Conservation (phyloP, 148 eudicot genomes). For the Vaccinium macrocarpon region DNA sequence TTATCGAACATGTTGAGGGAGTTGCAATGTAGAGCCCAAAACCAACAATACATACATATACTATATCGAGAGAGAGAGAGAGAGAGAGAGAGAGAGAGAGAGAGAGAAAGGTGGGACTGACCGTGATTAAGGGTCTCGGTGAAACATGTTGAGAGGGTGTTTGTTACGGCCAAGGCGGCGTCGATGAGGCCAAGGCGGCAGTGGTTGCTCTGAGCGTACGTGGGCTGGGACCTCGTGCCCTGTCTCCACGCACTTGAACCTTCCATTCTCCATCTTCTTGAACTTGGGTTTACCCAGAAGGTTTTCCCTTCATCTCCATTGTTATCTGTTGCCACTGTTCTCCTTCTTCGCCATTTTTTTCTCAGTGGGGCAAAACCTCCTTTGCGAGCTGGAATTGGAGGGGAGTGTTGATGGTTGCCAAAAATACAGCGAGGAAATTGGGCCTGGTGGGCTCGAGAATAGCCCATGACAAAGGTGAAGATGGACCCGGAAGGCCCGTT, state of each 20-base stretch:
- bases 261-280: constrained; percentile 65
- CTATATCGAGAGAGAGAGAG: too few relatives aligned
- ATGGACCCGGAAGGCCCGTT: neutral
- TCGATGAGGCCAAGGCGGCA: constrained; percentile 68
- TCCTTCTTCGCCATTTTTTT: constrained; percentile 22
- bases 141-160: constrained; percentile 84
- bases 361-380: neutral
- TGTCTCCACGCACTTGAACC: constrained; percentile 72
- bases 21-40: too few relatives aligned
- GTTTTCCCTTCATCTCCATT: constrained; percentile 50
- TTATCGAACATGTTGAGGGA: too few relatives aligned
- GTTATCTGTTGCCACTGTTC: constrained; percentile 10
- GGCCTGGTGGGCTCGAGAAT: neutral
- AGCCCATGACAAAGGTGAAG: neutral
- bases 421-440: neutral
- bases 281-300: constrained; percentile 70
- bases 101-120: constrained; percentile 4
- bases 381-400: neutral
- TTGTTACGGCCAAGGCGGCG: constrained; percentile 35
- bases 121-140: constrained; percentile 66
- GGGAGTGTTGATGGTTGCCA: neutral
- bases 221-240: constrained; percentile 77
- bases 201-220: constrained; percentile 58
- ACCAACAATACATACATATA: too few relatives aligned
- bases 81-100: too few relatives aligned